Base-by-base conservation (phyloP, 192 early-diverging fungal species). In the Coemansia asiatica region DNA sequence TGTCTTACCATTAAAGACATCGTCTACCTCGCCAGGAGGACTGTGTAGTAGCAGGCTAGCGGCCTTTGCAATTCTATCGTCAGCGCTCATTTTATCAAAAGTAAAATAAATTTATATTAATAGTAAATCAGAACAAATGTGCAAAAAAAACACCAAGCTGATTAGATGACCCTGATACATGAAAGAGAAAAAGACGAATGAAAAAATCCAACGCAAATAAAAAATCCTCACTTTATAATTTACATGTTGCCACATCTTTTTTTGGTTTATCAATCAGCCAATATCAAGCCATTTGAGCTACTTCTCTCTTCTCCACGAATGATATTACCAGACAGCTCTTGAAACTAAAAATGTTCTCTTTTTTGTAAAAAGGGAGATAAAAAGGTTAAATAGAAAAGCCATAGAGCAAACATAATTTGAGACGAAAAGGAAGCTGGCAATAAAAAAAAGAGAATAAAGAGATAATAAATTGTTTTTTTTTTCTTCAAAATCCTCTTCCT, bases 11-110 rank as follows among this genome's bases (percentile, higher is more conserved):
- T 95, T 96, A 67, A 93, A 95, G 26, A 99, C 95, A 79, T 97
- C 93, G 81, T 92, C 92, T 8, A 97, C 86, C 85, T 99, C 95
- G 46, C 97, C 97, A 9, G 97, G 97, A n/a, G 97, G 97, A 59
- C 90, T 90, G 48, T 91, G 85, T 50, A 92, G 79, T 15, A 97
- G 82, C 63, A 97, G 90, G 25, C 82, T 71, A 25, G 88, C 84
- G 23, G 90, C 90, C 69, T 90, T 92, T 68, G 88, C 85, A 50
- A 93, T 83, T 69, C 86, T 90, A 60, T 90, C 86, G 61, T 89
- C 85, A 12, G 69, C 58, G 56, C 74, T 84, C 63, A 75, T 68
- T 67, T 57, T n/a, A n/a, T n/a, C n/a, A n/a, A n/a, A n/a, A n/a
- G n/a, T 26, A 40, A 25, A 19, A 25, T 27, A 56, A 65, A 63